Evolutionary conservation across 495 filamentous ascomycete genomes (phyloP).

Genomic region (Talaromyces wortmannii): DNA sequence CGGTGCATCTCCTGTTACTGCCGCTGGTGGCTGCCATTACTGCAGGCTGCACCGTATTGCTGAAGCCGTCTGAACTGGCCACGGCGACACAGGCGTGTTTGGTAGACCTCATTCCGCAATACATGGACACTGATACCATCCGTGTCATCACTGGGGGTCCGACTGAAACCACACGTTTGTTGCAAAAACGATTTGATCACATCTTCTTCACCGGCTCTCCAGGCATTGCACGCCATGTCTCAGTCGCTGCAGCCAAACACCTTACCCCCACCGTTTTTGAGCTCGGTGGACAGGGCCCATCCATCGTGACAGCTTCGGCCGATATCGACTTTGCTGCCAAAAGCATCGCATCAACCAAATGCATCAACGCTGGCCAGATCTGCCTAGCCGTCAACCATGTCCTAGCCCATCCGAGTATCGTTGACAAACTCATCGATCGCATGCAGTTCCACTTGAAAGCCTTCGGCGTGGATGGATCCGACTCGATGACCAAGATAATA

Average conservation of each 20-base stretch:
- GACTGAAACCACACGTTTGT: slow-evolving; percentile 63
- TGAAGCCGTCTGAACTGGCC: slow-evolving; percentile 79
- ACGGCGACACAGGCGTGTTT: slow-evolving; percentile 62
- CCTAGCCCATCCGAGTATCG: slow-evolving; percentile 62
- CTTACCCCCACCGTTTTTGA: slow-evolving; percentile 80
- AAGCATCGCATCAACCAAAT: slow-evolving; percentile 74
- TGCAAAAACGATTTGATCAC: slow-evolving; percentile 84
- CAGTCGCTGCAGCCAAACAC: slow-evolving; percentile 81
- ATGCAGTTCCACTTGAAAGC: slow-evolving; percentile 54
- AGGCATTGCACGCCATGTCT: slow-evolving; percentile 69
- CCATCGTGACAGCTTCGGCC: slow-evolving; percentile 71
- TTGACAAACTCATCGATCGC: slow-evolving; percentile 58
- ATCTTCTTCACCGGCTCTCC: slow-evolving; percentile 83
- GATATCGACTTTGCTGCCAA: slow-evolving; percentile 68
- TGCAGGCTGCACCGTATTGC: slow-evolving; percentile 71
- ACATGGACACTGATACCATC: slow-evolving; percentile 62
- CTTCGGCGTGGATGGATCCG: slow-evolving; percentile 45
- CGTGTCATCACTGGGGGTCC: slow-evolving; percentile 67
- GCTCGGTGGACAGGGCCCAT: slow-evolving; percentile 79
- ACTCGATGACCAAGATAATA: slow-evolving; percentile 56
- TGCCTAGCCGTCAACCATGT: slow-evolving; percentile 83
- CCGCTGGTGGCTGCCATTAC: slow-evolving; percentile 81
- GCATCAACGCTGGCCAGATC: slow-evolving; percentile 72
- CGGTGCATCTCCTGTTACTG: slow-evolving; percentile 61
- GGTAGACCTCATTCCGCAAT: slow-evolving; percentile 61